Evolutionary conservation across 1,284 basidiomycete species (phyloP).

Genomic region (Microbotryum violaceum): DNA sequence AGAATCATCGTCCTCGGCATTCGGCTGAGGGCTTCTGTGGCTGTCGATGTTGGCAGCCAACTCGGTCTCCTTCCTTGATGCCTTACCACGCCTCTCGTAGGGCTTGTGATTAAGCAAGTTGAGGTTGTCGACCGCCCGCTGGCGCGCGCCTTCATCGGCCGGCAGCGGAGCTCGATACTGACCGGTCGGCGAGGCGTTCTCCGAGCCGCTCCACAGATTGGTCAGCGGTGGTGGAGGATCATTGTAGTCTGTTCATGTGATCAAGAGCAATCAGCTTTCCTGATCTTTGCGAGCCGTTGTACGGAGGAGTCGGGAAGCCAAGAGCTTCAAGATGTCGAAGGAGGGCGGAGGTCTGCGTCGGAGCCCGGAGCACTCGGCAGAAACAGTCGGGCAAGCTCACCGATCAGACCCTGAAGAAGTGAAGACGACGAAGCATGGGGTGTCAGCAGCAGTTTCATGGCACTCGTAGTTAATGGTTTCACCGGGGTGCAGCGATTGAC

Average conservation of each 20-base stretch:
- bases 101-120: background rate
- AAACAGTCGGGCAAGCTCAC: too few relatives aligned
- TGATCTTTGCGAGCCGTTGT: too few relatives aligned
- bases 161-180: slow-evolving; percentile 21
- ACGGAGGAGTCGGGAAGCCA: too few relatives aligned
- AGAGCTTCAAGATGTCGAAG: too few relatives aligned
- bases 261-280: too few relatives aligned
- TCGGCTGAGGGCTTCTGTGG: background rate
- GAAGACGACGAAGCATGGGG: background rate
- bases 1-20: too few relatives aligned
- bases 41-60: background rate
- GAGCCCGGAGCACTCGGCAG: too few relatives aligned
- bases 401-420: too few relatives aligned
- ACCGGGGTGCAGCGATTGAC: background rate
- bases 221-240: slow-evolving; percentile 27
- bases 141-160: slow-evolving; percentile 13
- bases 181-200: slow-evolving; percentile 11
- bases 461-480: background rate
- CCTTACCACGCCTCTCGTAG: background rate
- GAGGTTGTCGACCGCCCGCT: slow-evolving; percentile 25
- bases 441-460: background rate
- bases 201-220: slow-evolving; percentile 8
- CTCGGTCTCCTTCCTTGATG: background rate
- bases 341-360: too few relatives aligned
- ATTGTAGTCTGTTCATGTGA: slow-evolving; percentile 15